Evolutionary conservation across 1,284 basidiomycete species (phyloP), one percentile per base, ranked within the genome.

Genomic region (Irpex rosettiformis): DNA sequence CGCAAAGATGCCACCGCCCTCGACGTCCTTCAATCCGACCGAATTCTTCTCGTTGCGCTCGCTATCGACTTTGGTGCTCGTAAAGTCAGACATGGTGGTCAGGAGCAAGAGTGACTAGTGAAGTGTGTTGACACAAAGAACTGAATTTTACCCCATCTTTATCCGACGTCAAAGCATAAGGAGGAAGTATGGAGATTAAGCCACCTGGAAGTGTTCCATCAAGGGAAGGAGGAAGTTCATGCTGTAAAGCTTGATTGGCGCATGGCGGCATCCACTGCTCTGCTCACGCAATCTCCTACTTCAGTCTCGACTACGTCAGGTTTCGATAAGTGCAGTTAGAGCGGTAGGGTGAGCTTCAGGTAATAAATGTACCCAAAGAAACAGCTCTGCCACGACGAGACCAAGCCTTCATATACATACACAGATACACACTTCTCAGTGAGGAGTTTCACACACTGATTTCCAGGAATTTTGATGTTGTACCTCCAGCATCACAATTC

Each of bases 1-100:
- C 6, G 59, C 66, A 4, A 61, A 61, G 8, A 65, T 52, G 33
- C 52, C 30, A n/a, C 54, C 40, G 21, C 57, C 33, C 54, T 52
- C 55, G 16, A 25, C 8, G 25, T 59, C 58, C 28, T 45, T 53
- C 28, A 13, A n/a, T 25, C 21, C 21, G 10, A 24, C 53, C 6
- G n/a, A 10, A 11, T 54, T 37, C n/a, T 13, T 27, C 48, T 28
- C 48, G 27, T 51, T 24, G 22, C 13, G 25, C 3, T 51, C 48
- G 48, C 24, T 25, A 10, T 51, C 21, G 27, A 11, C 18, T 10
- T 24, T 24, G 25, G 43, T 11, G 16, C 43, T 45, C 7, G 10
- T 10, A 10, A 24, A 51, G 48, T 10, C 25, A 24, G 48, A 27
- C 48, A 51, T 51, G 48, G 48, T 27, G 48, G 48, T 51, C 18